These are phyloP conservation scores for Gossypium longicalyx DNA, from an alignment of 345 rosid species.

Conservation along the genomic window DNA sequence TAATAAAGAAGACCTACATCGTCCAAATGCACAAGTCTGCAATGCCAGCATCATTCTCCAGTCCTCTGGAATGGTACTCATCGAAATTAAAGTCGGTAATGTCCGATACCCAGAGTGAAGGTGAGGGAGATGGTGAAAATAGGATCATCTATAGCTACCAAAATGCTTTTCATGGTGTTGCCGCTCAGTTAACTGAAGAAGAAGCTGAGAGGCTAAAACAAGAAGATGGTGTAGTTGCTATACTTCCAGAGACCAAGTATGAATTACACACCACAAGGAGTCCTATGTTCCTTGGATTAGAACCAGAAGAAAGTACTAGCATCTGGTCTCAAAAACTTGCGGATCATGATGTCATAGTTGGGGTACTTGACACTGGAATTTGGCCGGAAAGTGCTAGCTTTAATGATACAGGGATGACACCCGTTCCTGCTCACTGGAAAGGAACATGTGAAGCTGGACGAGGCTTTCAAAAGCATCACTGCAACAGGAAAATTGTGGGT, in stretches of 20 bases:
- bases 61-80: slow-evolving; percentile 71
- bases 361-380: slow-evolving; percentile 71
- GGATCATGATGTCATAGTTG: slow-evolving; percentile 67
- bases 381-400: slow-evolving; percentile 80
- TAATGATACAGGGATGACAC: slow-evolving; percentile 50
- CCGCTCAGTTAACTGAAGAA: slow-evolving; percentile 47
- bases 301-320: slow-evolving; percentile 35
- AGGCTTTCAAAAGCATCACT: slow-evolving; percentile 41
- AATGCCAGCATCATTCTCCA: slow-evolving; percentile 56
- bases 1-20: slow-evolving; percentile 56
- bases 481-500: slow-evolving; percentile 72
- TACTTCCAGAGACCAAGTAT: slow-evolving; percentile 55
- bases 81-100: slow-evolving; percentile 53
- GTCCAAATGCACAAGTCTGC: slow-evolving; percentile 83
- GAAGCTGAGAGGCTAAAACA: slow-evolving; percentile 53
- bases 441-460: slow-evolving; percentile 62
- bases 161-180: slow-evolving; percentile 59
- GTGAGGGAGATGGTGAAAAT: slow-evolving; percentile 29
- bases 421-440: slow-evolving; percentile 63
- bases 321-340: slow-evolving; percentile 42
- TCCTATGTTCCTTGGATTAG: slow-evolving; percentile 68
- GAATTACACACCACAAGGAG: slow-evolving; percentile 74
- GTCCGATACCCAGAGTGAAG: slow-evolving; percentile 24
- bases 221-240: slow-evolving; percentile 48
- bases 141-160: slow-evolving; percentile 69